phyloP scores from a whole-genome alignment of 495 filamentous ascomycete genomes.

The Annulohypoxylon stygium region DNA sequence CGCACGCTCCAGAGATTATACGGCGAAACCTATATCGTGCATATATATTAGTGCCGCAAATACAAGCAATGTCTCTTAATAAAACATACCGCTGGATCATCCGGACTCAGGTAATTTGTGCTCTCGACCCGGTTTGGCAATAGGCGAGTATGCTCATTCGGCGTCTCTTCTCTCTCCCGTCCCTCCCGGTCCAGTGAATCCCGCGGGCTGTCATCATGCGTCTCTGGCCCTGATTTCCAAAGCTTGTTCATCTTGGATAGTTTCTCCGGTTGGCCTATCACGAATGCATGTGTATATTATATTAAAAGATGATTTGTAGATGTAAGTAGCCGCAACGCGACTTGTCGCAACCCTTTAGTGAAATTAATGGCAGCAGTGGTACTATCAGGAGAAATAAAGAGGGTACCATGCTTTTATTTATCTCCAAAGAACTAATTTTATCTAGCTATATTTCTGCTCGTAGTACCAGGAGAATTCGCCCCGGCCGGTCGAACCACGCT shows the following conservation, averaged over 20 bases:
- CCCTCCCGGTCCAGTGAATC: constrained; percentile 40
- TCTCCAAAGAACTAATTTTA: not conserved
- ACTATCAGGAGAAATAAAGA: not conserved
- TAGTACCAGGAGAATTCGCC: constrained; percentile 17
- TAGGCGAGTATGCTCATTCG: constrained; percentile 82
- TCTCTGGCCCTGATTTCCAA: constrained; percentile 51
- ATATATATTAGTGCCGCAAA: constrained; percentile 9
- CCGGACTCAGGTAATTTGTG: constrained; percentile 82
- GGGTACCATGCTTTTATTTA: not conserved
- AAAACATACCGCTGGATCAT: constrained; percentile 86
- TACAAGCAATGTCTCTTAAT: not conserved
- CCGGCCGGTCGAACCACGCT: constrained; percentile 22
- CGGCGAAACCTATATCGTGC: constrained; percentile 78
- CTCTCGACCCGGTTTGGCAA: constrained; percentile 69
- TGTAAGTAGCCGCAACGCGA: not conserved
- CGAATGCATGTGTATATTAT: not conserved
- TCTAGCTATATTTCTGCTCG: not conserved
- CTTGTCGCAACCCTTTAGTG: not conserved
- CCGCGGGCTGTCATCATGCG: constrained; percentile 44
- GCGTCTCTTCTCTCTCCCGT: constrained; percentile 35
- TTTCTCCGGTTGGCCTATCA: not conserved
- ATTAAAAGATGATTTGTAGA: not conserved
- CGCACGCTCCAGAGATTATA: constrained; percentile 95
- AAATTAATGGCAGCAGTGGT: not conserved
- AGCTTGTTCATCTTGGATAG: constrained; percentile 60